phyloP scores from a whole-genome alignment of 1,284 basidiomycete species.

The Amylostereum areolatum region DNA sequence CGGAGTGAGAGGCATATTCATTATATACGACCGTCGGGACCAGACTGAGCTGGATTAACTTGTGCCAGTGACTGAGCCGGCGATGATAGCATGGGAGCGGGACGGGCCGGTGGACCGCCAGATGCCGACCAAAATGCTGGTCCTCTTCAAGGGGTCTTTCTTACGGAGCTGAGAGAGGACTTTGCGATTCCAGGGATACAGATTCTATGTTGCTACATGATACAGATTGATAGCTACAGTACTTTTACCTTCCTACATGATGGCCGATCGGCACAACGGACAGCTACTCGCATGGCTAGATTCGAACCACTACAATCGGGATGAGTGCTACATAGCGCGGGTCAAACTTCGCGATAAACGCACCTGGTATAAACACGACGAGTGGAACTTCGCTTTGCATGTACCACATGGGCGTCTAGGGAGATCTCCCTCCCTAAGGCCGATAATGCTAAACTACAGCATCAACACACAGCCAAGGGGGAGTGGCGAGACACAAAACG shows the following conservation, averaged over 20 bases:
- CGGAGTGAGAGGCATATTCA: too few species aligned
- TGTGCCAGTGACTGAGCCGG: too few species aligned
- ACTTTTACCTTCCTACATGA: constrained; percentile 33
- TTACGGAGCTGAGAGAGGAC: too few species aligned
- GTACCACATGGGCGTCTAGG: constrained; percentile 93
- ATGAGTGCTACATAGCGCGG: constrained; percentile 6
- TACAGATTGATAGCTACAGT: too few species aligned
- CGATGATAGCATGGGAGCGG: too few species aligned
- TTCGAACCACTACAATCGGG: constrained; percentile 74
- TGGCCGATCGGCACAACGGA: constrained; percentile 84
- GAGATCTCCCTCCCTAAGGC: constrained; percentile 82
- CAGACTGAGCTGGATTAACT: too few species aligned
- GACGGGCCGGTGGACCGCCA: too few species aligned
- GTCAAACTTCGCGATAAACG: constrained; percentile 12
- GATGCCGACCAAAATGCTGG: too few species aligned
- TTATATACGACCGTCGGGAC: too few species aligned
- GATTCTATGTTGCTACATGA: too few species aligned
- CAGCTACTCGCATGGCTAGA: constrained; percentile 87
- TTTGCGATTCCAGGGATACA: too few species aligned
- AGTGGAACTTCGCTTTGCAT: constrained; percentile 95
- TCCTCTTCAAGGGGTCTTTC: too few species aligned
- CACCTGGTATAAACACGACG: constrained; percentile 86
- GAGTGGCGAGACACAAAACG: constrained; percentile 22
- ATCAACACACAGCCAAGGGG: background rate
- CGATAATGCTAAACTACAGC: constrained; percentile 69